phyloP scores from a whole-genome alignment of 352 stramenopile species.

The Phytophthora pluvialis region DNA sequence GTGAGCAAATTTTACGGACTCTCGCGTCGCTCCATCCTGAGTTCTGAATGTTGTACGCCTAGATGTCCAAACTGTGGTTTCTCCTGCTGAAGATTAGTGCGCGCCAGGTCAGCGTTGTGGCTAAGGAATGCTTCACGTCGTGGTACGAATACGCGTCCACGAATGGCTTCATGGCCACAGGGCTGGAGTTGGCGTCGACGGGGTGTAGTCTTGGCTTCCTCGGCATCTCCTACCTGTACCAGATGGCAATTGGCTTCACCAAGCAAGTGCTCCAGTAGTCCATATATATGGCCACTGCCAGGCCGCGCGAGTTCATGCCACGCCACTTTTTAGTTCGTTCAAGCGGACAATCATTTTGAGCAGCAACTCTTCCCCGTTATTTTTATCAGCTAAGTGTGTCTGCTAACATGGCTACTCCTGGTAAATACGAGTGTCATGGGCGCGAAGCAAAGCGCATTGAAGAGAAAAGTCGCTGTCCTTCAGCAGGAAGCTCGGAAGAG shows the following conservation, averaged over 20 bases:
- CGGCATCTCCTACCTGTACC: slow-evolving; percentile 64
- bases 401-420: background rate
- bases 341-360: slow-evolving; percentile 11
- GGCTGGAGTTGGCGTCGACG: slow-evolving; percentile 70
- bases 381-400: slow-evolving; percentile 24
- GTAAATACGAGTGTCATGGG: slow-evolving; percentile 42
- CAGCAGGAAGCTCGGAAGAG: slow-evolving; percentile 40
- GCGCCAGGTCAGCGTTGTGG: slow-evolving; percentile 69
- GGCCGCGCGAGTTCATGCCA: background rate
- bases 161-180: slow-evolving; percentile 73
- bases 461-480: slow-evolving; percentile 65
- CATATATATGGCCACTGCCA: background rate
- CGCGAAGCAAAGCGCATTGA: slow-evolving; percentile 57
- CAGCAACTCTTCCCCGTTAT: slow-evolving; percentile 30
- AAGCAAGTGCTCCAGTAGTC: slow-evolving; percentile 36
- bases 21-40: background rate
- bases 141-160: slow-evolving; percentile 76
- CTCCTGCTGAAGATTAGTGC: slow-evolving; percentile 80
- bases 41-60: slow-evolving; percentile 11
- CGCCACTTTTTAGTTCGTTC: slow-evolving; percentile 5
- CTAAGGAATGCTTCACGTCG: slow-evolving; percentile 67
- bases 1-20: background rate
- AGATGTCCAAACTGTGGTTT: slow-evolving; percentile 86
- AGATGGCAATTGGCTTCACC: slow-evolving; percentile 49
- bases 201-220: slow-evolving; percentile 73